These are phyloP conservation scores for Dactylellina sp. DNA, from an alignment of 2,329 filamentous ascomycete species.

Conservation along the genomic window DNA sequence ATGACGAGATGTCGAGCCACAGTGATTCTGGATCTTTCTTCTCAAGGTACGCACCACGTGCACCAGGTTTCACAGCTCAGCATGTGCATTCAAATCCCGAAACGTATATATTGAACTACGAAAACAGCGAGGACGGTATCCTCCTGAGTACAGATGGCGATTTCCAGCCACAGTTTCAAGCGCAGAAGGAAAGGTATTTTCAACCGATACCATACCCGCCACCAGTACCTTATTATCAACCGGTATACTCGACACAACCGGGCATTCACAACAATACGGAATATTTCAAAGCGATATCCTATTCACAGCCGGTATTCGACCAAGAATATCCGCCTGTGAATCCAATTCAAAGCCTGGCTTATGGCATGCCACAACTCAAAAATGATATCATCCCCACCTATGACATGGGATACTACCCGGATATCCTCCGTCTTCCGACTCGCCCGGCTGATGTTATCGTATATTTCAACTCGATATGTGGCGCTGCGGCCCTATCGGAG, in stretches of 20 bases:
- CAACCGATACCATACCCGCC: not conserved
- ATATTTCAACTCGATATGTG: slow-evolving; percentile 43
- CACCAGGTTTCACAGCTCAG: slow-evolving; percentile 9
- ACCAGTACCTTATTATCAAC: not conserved
- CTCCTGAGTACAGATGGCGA: slow-evolving; percentile 9
- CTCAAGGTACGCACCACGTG: not conserved
- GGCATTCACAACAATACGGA: not conserved
- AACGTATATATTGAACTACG: slow-evolving; percentile 33
- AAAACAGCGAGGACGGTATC: slow-evolving; percentile 1
- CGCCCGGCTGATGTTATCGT: slow-evolving; percentile 17
- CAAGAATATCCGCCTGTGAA: not conserved
- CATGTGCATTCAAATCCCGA: slow-evolving; percentile 4
- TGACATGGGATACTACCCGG: slow-evolving; percentile 18
- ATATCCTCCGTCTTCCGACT: slow-evolving; percentile 25
- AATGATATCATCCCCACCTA: slow-evolving; percentile 25
- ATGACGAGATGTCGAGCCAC: not conserved
- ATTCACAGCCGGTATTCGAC: not conserved
- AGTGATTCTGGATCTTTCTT: not conserved
- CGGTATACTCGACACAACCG: not conserved
- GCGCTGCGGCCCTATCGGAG: slow-evolving; percentile 5
- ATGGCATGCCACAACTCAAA: slow-evolving; percentile 14
- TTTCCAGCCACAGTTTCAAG: slow-evolving; percentile 2
- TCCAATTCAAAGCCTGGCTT: not conserved
- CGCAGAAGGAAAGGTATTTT: slow-evolving; percentile 20
- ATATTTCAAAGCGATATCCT: not conserved